Conservation (phyloP, 2,329 filamentous ascomycete genomes). For the Waltergamsia citrina region DNA sequence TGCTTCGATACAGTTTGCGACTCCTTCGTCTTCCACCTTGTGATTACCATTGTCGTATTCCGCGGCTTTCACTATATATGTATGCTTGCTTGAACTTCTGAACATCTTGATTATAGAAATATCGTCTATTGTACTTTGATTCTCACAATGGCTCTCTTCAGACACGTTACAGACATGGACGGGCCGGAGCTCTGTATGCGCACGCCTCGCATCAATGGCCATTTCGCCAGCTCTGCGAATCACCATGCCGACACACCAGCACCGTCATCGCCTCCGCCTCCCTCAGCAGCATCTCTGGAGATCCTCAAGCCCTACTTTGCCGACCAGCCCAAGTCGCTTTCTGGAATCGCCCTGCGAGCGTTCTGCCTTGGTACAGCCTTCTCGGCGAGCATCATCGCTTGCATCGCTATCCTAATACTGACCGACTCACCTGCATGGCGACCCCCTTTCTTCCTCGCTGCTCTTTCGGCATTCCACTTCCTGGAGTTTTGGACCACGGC, state of each 20-base stretch:
- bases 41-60: neutral
- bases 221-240: neutral
- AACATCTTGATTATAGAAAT: neutral
- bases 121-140: neutral
- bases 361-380: slow-evolving; percentile 41
- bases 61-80: too few species aligned
- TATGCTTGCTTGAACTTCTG: too few species aligned
- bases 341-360: slow-evolving; percentile 48
- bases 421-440: slow-evolving; percentile 46
- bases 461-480: slow-evolving; percentile 81
- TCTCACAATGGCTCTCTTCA: neutral
- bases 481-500: slow-evolving; percentile 93
- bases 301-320: slow-evolving; percentile 26
- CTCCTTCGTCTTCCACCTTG: neutral
- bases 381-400: slow-evolving; percentile 21
- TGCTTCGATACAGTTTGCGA: neutral
- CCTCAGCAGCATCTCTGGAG: slow-evolving; percentile 10
- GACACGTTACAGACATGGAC: slow-evolving; percentile 1
- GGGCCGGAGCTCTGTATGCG: neutral
- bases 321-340: slow-evolving; percentile 44
- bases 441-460: slow-evolving; percentile 54
- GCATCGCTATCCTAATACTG: slow-evolving; percentile 20
- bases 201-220: slow-evolving; percentile 4
- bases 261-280: neutral
- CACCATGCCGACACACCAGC: neutral